Percentiles rank a stretch among this genome's conserved stretches.
These are phyloP conservation scores for Xylaria sp. DNA, from an alignment of 2,329 filamentous ascomycete genomes.

Conservation along the genomic window DNA sequence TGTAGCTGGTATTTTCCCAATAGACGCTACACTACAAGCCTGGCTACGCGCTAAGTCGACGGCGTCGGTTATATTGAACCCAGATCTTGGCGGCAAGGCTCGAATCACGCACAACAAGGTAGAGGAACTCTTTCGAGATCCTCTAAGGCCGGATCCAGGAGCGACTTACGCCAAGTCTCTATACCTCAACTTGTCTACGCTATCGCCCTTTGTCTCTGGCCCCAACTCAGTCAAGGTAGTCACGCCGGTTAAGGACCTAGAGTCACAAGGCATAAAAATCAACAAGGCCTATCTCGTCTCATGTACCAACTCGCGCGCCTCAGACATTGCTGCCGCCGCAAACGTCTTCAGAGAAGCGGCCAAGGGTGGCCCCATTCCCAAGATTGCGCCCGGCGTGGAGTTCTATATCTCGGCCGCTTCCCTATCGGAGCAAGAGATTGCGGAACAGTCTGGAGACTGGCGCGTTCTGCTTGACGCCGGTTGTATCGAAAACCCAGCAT, in stretches of 20 bases:
- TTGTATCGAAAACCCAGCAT: background rate
- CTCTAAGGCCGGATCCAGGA: conserved; percentile 69
- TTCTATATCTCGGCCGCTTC: conserved; percentile 94
- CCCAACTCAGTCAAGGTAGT: conserved; percentile 92
- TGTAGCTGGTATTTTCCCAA: too few species aligned
- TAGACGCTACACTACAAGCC: too few species aligned
- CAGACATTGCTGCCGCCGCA: conserved; percentile 84
- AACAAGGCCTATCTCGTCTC: conserved; percentile 88
- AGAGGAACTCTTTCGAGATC: background rate
- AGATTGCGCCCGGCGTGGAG: conserved; percentile 78
- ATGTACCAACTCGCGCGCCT: conserved; percentile 87
- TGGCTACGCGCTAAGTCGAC: too few species aligned
- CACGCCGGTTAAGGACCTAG: conserved; percentile 80
- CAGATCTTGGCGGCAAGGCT: too few species aligned
- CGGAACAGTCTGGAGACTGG: background rate
- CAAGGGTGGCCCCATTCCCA: conserved; percentile 61
- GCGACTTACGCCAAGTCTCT: conserved; percentile 86
- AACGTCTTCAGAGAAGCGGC: conserved; percentile 85
- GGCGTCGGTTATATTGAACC: too few species aligned
- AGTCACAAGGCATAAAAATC: conserved; percentile 77
- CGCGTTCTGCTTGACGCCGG: background rate
- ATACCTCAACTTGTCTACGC: conserved; percentile 82
- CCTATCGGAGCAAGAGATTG: conserved; percentile 71
- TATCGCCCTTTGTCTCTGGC: conserved; percentile 85
- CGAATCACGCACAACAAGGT: background rate